Conservation (phyloP, 441 rosid genomes). For the Melastoma candidum region DNA sequence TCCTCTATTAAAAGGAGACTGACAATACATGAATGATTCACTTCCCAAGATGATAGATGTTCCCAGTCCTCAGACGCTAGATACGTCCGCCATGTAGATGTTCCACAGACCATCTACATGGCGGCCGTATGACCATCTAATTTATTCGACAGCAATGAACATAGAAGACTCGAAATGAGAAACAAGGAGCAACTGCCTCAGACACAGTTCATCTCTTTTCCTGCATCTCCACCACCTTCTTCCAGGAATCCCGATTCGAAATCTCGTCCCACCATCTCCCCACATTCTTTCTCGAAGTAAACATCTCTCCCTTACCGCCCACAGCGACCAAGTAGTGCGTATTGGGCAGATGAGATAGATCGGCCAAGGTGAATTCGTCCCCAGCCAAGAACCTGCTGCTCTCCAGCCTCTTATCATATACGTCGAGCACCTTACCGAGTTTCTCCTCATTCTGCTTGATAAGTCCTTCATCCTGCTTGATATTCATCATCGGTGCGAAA, state of each 20-base stretch:
- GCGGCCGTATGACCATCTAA: too few species aligned
- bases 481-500: constrained; percentile 43
- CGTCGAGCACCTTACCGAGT: constrained; percentile 48
- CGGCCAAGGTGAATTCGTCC: constrained; percentile 58
- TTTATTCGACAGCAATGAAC: too few species aligned
- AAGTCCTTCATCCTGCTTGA: constrained; percentile 36
- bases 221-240: constrained; percentile 47
- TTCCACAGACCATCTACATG: too few species aligned
- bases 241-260: constrained; percentile 55
- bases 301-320: constrained; percentile 30
- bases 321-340: constrained; percentile 32
- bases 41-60: too few species aligned
- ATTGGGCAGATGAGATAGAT: constrained; percentile 60
- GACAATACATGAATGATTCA: too few species aligned
- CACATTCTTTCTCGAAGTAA: constrained; percentile 44
- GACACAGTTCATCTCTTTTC: constrained; percentile 8
- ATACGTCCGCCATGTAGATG: too few species aligned
- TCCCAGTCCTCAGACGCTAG: too few species aligned
- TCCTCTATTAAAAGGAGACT: too few species aligned
- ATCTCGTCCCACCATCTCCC: constrained; percentile 68
- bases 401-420: constrained; percentile 44
- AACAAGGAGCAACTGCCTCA: too few species aligned
- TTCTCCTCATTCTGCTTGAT: constrained; percentile 43
- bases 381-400: constrained; percentile 54
- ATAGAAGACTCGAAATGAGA: too few species aligned